Evolutionary conservation across 2,329 filamentous ascomycete genomes (phyloP).

Genomic region (Davidsoniella virescens): DNA sequence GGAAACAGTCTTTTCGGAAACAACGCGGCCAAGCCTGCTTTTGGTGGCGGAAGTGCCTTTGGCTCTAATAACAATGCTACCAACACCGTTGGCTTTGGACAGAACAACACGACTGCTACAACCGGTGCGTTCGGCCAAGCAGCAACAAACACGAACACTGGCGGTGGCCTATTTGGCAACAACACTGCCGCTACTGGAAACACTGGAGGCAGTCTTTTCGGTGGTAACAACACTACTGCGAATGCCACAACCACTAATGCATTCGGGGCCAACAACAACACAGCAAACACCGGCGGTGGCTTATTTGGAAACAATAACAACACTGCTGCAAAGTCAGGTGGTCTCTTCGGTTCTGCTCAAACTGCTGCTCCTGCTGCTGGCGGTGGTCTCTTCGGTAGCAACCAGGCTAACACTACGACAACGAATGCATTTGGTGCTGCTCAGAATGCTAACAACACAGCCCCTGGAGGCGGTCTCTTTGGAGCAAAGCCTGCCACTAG

Average conservation of each 20-base stretch:
- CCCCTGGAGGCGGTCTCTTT: constrained; percentile 26
- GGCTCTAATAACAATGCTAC: constrained; percentile 22
- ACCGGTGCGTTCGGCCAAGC: constrained; percentile 18
- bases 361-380: constrained; percentile 17
- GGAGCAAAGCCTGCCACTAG: constrained; percentile 18
- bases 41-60: constrained; percentile 25
- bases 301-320: constrained; percentile 23
- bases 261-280: constrained; percentile 22
- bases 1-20: constrained; percentile 18
- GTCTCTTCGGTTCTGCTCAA: constrained; percentile 31
- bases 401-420: constrained; percentile 11
- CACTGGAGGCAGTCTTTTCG: constrained; percentile 30
- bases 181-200: constrained; percentile 15
- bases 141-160: constrained; percentile 19
- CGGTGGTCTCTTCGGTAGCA: constrained; percentile 31
- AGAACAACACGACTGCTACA: constrained; percentile 18
- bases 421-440: constrained; percentile 26
- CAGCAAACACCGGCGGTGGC: constrained; percentile 19
- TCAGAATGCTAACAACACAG: constrained; percentile 13
- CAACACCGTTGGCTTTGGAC: constrained; percentile 16
- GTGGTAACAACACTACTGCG: constrained; percentile 19
- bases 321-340: constrained; percentile 25
- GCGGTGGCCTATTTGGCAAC: constrained; percentile 22
- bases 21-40: constrained; percentile 18
- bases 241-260: constrained; percentile 18